A percentile compares a stretch with the other conserved stretches of the same genome.
Evolutionary conservation across 768 basidiomycete genomes (phyloP).

Genomic region (Amyloporia xantha): DNA sequence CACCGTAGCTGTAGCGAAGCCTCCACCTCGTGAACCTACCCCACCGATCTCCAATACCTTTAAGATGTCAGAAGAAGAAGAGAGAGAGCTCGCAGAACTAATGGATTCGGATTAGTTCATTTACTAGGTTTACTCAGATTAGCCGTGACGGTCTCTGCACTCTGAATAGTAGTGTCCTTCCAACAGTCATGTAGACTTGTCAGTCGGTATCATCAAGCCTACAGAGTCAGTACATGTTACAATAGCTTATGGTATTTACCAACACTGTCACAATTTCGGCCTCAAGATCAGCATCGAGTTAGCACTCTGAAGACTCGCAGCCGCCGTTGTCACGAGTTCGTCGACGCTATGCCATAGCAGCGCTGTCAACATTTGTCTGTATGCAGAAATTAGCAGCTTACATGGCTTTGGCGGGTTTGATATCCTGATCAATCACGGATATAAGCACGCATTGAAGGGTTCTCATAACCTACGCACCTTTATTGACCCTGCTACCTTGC

Average conservation of each 20-base stretch:
- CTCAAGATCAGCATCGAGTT: not conserved
- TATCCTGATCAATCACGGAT: slow-evolving; percentile 38
- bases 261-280: not conserved
- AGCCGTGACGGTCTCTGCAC: no score
- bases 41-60: slow-evolving; percentile 19
- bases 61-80: slow-evolving; percentile 80
- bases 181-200: no score
- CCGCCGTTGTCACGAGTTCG: slow-evolving; percentile 70
- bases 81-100: slow-evolving; percentile 80
- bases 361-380: no score
- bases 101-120: slow-evolving; percentile 26
- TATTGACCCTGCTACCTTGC: slow-evolving; percentile 69
- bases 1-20: slow-evolving; percentile 2
- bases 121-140: not conserved
- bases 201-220: no score
- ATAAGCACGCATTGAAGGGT: slow-evolving; percentile 4
- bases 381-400: no score
- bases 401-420: slow-evolving; percentile 84
- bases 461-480: no score
- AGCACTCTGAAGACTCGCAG: slow-evolving; percentile 44
- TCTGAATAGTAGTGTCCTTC: no score
- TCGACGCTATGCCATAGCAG: slow-evolving; percentile 55
- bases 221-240: no score
- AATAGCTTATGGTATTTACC: not conserved
- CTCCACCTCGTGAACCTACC: slow-evolving; percentile 21